A percentile compares a stretch with the other conserved stretches of the same genome.
Evolutionary conservation across 345 rosid species (phyloP).

Genomic region (Aurinia saxatilis): DNA sequence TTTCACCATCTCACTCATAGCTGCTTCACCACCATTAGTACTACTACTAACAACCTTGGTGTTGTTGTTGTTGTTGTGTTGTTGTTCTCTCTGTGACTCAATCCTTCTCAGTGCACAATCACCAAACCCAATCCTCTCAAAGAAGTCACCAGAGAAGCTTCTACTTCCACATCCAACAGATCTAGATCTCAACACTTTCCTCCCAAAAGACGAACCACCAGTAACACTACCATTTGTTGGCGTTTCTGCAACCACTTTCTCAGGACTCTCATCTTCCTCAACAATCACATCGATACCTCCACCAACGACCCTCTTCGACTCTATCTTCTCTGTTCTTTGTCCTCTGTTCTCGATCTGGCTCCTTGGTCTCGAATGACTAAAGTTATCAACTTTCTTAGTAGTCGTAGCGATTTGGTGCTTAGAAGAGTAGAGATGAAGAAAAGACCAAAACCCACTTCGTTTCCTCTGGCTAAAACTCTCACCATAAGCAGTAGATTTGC

Average conservation of each 20-base stretch:
- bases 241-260: conserved; percentile 15
- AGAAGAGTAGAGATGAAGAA: conserved; percentile 49
- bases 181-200: conserved; percentile 97
- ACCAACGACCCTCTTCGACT: not conserved
- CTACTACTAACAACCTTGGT: conserved; percentile 21
- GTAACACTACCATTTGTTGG: conserved; percentile 7
- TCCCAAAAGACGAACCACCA: conserved; percentile 56
- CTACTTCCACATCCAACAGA: conserved; percentile 98
- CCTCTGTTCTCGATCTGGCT: not conserved
- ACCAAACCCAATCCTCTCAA: conserved; percentile 93
- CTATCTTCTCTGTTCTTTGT: conserved; percentile 23
- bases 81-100: conserved; percentile 94
- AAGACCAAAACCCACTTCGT: conserved; percentile 88
- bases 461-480: conserved; percentile 39
- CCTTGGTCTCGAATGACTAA: conserved; percentile 15
- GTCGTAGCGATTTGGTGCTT: conserved; percentile 14
- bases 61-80: too few relatives aligned
- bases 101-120: conserved; percentile 95
- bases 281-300: conserved; percentile 23
- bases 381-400: conserved; percentile 22
- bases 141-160: conserved; percentile 97
- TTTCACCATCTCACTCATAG: conserved; percentile 66
- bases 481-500: conserved; percentile 58
- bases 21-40: conserved; percentile 5
- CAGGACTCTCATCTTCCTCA: conserved; percentile 24